A percentile compares a stretch with the other conserved stretches of the same genome.
These are phyloP conservation scores for Fusarium sp. DNA, from an alignment of 2,329 filamentous ascomycete genomes.

Conservation along the genomic window DNA sequence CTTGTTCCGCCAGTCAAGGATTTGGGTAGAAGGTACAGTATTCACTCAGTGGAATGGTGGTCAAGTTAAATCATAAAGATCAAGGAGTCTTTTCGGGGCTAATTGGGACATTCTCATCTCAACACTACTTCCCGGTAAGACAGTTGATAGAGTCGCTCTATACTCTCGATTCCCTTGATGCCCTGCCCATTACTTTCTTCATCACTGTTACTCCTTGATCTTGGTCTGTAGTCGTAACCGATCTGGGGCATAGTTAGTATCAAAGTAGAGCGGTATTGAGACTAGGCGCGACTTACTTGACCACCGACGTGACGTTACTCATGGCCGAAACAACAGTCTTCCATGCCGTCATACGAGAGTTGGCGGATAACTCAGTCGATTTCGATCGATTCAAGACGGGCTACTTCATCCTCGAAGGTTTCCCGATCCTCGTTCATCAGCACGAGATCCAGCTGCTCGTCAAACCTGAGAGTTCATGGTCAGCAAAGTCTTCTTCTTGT, in stretches of 20 bases:
- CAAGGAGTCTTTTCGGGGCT: background rate
- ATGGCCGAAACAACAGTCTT: background rate
- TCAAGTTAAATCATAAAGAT: background rate
- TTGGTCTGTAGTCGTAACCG: background rate
- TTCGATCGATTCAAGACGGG: background rate
- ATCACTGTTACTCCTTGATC: background rate
- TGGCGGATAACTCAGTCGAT: background rate
- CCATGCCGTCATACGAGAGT: background rate
- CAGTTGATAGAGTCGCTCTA: background rate
- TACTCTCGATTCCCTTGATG: background rate
- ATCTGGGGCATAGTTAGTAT: background rate
- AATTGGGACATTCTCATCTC: background rate
- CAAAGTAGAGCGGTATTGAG: accelerated
- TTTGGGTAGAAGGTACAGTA: background rate
- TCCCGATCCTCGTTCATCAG: background rate
- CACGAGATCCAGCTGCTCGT: background rate
- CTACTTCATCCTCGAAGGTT: background rate
- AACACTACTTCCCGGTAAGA: background rate
- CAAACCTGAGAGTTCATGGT: background rate
- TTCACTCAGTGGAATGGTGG: background rate
- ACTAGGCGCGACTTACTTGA: background rate
- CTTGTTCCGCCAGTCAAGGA: background rate
- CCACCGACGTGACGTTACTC: background rate
- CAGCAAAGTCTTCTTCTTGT: background rate
- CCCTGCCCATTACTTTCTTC: background rate